Evolutionary conservation across 2,329 filamentous ascomycete species (phyloP).

Genomic region (Fusarium tjaetaba): DNA sequence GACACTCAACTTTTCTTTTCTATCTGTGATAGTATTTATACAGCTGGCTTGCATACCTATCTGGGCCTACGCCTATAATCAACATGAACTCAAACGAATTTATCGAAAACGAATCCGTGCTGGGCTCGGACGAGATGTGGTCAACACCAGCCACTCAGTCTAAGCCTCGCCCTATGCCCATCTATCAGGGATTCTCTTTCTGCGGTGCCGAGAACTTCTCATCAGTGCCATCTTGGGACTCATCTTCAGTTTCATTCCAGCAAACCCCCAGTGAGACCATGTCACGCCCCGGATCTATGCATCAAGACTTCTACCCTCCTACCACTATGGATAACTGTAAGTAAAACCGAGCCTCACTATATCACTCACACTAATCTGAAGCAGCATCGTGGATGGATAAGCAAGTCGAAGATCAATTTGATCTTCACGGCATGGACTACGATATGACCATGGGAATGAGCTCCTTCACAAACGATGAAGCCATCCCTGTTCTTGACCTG

Average conservation of each 20-base stretch:
- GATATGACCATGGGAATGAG: slow-evolving; percentile 70
- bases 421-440: slow-evolving; percentile 64
- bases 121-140: slow-evolving; percentile 61
- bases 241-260: slow-evolving; percentile 62
- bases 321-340: slow-evolving; percentile 61
- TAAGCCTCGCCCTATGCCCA: slow-evolving; percentile 66
- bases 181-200: slow-evolving; percentile 70
- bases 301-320: slow-evolving; percentile 66
- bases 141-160: slow-evolving; percentile 64
- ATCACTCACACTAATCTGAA: slow-evolving; percentile 24
- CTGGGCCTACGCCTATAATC: slow-evolving; percentile 53
- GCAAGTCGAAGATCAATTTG: slow-evolving; percentile 65
- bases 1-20: slow-evolving; percentile 61
- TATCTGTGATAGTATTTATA: slow-evolving; percentile 51
- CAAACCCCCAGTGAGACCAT: slow-evolving; percentile 61
- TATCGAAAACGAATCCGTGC: slow-evolving; percentile 59
- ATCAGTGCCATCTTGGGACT: slow-evolving; percentile 66
- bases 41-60: slow-evolving; percentile 58
- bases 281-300: slow-evolving; percentile 65
- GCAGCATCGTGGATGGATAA: slow-evolving; percentile 61
- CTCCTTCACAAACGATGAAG: slow-evolving; percentile 70
- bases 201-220: slow-evolving; percentile 64
- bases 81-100: slow-evolving; percentile 63
- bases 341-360: slow-evolving; percentile 37
- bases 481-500: slow-evolving; percentile 70